Evolutionary conservation across 1,284 basidiomycete genomes (phyloP), one percentile per base, ranked within the genome.

Genomic region (Ganoderma sinense): DNA sequence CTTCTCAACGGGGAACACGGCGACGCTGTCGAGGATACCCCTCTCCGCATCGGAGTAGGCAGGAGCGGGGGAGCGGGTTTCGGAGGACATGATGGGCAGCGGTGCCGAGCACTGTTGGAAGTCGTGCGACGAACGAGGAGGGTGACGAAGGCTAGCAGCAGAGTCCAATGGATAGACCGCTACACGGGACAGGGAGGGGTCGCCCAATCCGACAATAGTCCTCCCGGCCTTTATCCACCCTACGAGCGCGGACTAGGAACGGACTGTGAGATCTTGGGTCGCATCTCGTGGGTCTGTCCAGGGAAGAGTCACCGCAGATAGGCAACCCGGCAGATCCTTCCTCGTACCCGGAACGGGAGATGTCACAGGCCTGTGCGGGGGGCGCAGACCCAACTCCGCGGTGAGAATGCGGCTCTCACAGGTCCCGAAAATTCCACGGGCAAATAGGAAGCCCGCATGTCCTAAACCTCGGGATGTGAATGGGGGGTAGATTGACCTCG

Each of bases 31-130:
- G 56, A 86, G 76, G 64, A 83, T 84, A 66, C 89, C 90, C 76
- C 86, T 88, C 82, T 91, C 90, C 64, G 87, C 84, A 71, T 90
- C 88, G 78, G 82, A 82, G 74, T 85, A 81, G 68, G 80, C 78
- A 71, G 82, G 76, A 69, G 80, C 77, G 75, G 79, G 74, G 71
- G 79, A 77, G 80, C 71, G 71, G 68, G 71, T 63, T 65, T 75
- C 73, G 68, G 76, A 73, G 70, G 75, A 75, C 76, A 77, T 78
- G 67, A 67, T 66, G 67, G 69, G 40, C 33, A 68, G 53, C 33
- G 36, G 68, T 58, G 67, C 65, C 64, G 62, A 51, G 61, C 16
- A 62, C 59, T 65, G 36, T 8, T 31, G 68, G 48, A 59, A 60
- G 62, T 45, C 59, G 69, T 72, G 71, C 65, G 62, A 58, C 60